Percentiles rank a stretch among this genome's conserved stretches.
Conservation (phyloP, 305 asterid genomes). For the Ilex paraguariensis region DNA sequence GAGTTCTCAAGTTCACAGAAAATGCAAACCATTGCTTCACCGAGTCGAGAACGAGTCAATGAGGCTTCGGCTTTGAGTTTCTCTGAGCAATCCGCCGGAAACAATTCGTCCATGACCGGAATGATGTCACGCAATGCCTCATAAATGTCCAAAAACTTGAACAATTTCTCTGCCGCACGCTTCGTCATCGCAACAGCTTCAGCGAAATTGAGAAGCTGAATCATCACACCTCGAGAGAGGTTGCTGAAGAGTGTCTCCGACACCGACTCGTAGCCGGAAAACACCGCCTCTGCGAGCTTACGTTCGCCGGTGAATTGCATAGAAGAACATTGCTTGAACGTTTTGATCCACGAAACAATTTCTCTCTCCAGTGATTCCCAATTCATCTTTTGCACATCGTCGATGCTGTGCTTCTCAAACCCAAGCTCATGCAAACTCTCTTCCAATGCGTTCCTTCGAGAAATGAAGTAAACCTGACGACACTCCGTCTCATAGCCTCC, state of each 20-base stretch:
- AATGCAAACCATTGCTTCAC: constrained; percentile 59
- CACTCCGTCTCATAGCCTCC: constrained; percentile 78
- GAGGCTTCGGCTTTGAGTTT: constrained; percentile 56
- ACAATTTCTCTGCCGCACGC: constrained; percentile 76
- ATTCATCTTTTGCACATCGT: constrained; percentile 72
- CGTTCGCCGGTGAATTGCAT: constrained; percentile 38
- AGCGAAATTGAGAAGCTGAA: constrained; percentile 65
- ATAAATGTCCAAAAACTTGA: constrained; percentile 71
- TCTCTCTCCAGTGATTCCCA: constrained; percentile 81
- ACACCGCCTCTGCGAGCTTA: constrained; percentile 42
- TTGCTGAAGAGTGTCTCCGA: constrained; percentile 31
- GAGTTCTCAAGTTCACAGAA: constrained; percentile 70
- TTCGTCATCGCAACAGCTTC: constrained; percentile 59
- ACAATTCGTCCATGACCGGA: constrained; percentile 23
- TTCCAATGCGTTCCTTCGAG: constrained; percentile 60
- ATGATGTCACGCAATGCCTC: constrained; percentile 54
- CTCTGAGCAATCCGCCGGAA: constrained; percentile 22
- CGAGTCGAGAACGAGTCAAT: constrained; percentile 48
- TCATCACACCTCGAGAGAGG: constrained; percentile 29
- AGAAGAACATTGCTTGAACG: constrained; percentile 41
- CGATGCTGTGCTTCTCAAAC: constrained; percentile 63
- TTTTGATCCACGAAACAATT: constrained; percentile 53
- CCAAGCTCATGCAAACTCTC: constrained; percentile 51
- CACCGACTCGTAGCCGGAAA: constrained; percentile 32
- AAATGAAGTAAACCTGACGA: constrained; percentile 46